Evolutionary conservation across 805 yeast species (phyloP), one percentile per base, ranked within the genome.

Genomic region (Ogataea chonburiensis): DNA sequence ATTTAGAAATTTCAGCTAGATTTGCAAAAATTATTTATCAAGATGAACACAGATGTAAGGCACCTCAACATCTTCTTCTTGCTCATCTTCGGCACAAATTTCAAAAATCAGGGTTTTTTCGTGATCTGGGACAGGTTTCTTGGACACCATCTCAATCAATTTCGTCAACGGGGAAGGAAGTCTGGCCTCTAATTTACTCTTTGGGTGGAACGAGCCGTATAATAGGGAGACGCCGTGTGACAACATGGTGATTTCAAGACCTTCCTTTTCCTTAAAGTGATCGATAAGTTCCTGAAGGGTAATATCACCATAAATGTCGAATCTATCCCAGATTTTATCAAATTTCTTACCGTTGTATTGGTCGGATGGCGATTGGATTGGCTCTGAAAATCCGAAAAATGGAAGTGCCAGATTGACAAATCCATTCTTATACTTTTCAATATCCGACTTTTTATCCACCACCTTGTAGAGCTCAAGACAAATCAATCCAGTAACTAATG

Each of bases 381-480:
- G 98, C 66, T 93, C 98, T 8, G 96, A 86, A 60, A 93, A 93
- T 6, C 96, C 98, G 58, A 93, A 79, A 70, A 93, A 93, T 44
- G 98, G 98, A 45, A 93, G 73, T 2, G 96, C 96, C 64, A 93
- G 69, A 59, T 87, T 87, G 45, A 87, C 75, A 53, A 88, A 89
- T 3, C 98, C 97, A 60, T 93, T 91, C 68, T 86, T 89, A 66
- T 80, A 89, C 47, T 81, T 79, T 59, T 89, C 97, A 49, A 91
- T 73, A 49, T 81, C 79, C 24, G 70, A 73, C 55, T 81, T 78
- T 11, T 75, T 74, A 54, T 82, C 94, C 28, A 79, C 86, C 46
- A 93, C 91, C 68, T 93, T 93, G 70, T 86, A 85, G 40, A 91
- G 70, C 65, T 93, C 99, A 49, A 93, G 67, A 54, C 94, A 86